These are phyloP conservation scores for Darksidea phi DNA, from an alignment of 495 filamentous ascomycete genomes.

Conservation along the genomic window DNA sequence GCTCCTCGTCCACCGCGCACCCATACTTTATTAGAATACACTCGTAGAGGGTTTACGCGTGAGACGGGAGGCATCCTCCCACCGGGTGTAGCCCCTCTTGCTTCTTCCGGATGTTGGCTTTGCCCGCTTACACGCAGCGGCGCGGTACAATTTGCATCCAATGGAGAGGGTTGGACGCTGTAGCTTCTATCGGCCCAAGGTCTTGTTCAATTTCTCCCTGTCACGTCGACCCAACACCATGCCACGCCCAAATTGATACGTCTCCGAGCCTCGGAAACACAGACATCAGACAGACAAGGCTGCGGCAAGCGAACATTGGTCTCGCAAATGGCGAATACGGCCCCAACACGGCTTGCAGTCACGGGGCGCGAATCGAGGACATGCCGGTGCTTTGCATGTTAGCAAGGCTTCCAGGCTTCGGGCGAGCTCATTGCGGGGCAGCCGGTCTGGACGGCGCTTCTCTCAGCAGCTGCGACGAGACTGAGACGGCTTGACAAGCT, in stretches of 20 bases:
- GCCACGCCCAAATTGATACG: not conserved
- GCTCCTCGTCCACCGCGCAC: no score
- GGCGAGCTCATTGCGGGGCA: not conserved
- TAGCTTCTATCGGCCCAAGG: conserved; percentile 8
- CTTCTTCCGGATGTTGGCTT: no score
- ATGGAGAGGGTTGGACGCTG: not conserved
- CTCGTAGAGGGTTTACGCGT: no score
- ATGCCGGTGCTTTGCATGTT: conserved; percentile 4
- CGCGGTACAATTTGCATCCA: no score
- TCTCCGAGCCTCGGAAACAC: conserved; percentile 16
- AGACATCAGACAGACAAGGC: not conserved
- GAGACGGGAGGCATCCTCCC: no score
- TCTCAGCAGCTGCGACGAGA: conserved; percentile 7
- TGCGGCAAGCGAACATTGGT: not conserved
- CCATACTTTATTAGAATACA: no score
- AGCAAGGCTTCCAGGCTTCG: conserved; percentile 15
- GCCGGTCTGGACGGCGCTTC: not conserved
- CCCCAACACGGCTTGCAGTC: not conserved
- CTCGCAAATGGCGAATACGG: not conserved
- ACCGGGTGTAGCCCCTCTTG: no score
- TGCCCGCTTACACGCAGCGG: no score
- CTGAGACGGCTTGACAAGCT: conserved; percentile 6
- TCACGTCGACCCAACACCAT: conserved; percentile 2
- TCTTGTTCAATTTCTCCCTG: conserved; percentile 9
- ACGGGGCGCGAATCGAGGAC: not conserved